Percentiles rank a stretch among this genome's conserved stretches.
Evolutionary conservation across 1,284 basidiomycete genomes (phyloP).

Genomic region (Leccinum angustisporum): DNA sequence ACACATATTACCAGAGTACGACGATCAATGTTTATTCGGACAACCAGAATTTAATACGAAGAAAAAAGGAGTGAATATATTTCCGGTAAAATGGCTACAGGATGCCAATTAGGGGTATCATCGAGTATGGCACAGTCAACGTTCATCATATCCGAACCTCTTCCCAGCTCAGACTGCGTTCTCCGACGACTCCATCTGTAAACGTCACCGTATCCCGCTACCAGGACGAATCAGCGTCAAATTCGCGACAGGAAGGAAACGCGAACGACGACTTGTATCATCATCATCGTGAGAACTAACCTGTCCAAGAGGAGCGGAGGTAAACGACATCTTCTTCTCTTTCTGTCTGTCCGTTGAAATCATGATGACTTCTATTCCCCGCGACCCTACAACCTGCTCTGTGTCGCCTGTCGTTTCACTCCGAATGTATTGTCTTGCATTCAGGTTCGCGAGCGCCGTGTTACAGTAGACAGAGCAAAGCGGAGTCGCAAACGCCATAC

Average conservation of each 20-base stretch:
- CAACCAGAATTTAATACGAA: too few species aligned
- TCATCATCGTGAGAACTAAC: background rate
- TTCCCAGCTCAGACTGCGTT: background rate
- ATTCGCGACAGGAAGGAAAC: background rate
- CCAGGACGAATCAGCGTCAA: background rate
- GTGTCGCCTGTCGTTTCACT: background rate
- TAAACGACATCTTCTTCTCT: background rate
- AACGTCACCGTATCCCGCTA: background rate
- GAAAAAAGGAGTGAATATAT: too few species aligned
- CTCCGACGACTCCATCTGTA: background rate
- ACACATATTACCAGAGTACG: too few species aligned
- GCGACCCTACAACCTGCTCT: background rate
- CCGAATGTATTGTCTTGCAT: constrained; percentile 8
- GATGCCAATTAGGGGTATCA: background rate
- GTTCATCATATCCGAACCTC: background rate
- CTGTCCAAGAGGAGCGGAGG: background rate
- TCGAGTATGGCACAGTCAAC: background rate
- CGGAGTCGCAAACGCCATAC: background rate
- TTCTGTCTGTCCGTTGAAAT: background rate
- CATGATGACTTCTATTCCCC: background rate
- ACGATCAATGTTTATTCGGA: too few species aligned
- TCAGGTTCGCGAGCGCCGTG: constrained; percentile 6
- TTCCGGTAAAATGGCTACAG: too few species aligned
- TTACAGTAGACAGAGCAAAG: constrained; percentile 18
- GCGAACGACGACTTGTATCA: background rate